Base-by-base conservation (phyloP, 169 alveolate genomes). In the Cryptosporidium meleagridis region DNA sequence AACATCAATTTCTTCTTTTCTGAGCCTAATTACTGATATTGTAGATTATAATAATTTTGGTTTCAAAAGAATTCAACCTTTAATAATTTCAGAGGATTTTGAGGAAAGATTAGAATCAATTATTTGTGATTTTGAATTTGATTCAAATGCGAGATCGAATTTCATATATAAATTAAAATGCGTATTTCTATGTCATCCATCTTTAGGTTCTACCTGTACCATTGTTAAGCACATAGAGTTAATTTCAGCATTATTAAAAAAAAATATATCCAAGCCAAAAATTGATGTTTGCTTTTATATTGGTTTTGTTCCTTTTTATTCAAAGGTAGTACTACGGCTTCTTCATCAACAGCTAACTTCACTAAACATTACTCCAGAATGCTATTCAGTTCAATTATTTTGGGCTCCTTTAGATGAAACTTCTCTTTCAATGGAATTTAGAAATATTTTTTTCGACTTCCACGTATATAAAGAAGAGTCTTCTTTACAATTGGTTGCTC, bases 391-490 rank as follows among this genome's bases (percentile, higher is more conserved):
- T 29, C 39, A 80, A 18, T 39, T 80, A 23, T 65, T 21, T 44
- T 80, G 89, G 89, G 89, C 59, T 23, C 89, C 89, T 58, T 0
- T 80, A 67, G 89, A 80, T 62, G 89, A 80, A 44, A 41, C 55
- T 2, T 41, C 89, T 62, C 75, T 80, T 26, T 80, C 80, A 1
- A 80, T 80, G 89, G 89, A 80, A 29, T 1, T 62, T 23, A 80
- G 48, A 31, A 80, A 80, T 62, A 41, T 48, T 41, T 80, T 80
- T 45, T 23, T 80, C 48, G 89, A 80, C 21, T 80, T 62, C 55
- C 89, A 80, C n/a, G 80, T 80, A 7, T 80, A 80, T 55, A 80
- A 80, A 65, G 89, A 80, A 35, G 89, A 80, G 18, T 62, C 89
- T 10, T 80, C 89, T 33, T 37, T 80, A 41, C 89, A 80, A 62